phyloP scores from a whole-genome alignment of 306 rosid genomes.

The Prinsepia uniflora region DNA sequence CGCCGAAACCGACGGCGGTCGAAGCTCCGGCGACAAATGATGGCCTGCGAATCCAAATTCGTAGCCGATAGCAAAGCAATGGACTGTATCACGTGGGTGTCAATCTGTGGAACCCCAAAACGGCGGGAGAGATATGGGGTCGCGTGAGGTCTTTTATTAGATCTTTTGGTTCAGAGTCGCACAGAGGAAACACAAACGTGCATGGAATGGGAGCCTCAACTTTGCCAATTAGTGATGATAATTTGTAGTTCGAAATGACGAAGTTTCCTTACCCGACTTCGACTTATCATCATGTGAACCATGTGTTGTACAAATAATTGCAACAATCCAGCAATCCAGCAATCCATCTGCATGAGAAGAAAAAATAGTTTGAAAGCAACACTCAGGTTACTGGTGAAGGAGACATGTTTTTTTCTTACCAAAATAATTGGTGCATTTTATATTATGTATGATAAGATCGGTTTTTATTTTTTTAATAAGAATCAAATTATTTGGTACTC shows the following conservation, averaged over 20 bases:
- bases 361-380: too few species aligned
- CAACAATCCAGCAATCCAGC: too few species aligned
- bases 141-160: background rate
- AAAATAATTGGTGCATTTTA: too few species aligned
- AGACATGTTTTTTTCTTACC: too few species aligned
- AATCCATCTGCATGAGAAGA: too few species aligned
- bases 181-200: background rate
- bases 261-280: background rate
- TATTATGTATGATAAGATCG: too few species aligned
- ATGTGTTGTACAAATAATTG: too few species aligned
- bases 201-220: background rate
- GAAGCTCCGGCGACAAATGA: conserved; percentile 8
- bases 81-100: background rate
- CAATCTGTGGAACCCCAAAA: background rate
- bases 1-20: background rate
- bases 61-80: background rate
- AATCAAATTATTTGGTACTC: too few species aligned
- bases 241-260: background rate
- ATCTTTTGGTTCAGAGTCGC: background rate
- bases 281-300: too few species aligned
- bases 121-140: background rate
- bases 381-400: too few species aligned
- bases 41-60: too few species aligned
- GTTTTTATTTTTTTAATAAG: too few species aligned
- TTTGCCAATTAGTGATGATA: background rate